Conservation (phyloP, 208 protist genomes). For the Acanthamoeba sp. region DNA sequence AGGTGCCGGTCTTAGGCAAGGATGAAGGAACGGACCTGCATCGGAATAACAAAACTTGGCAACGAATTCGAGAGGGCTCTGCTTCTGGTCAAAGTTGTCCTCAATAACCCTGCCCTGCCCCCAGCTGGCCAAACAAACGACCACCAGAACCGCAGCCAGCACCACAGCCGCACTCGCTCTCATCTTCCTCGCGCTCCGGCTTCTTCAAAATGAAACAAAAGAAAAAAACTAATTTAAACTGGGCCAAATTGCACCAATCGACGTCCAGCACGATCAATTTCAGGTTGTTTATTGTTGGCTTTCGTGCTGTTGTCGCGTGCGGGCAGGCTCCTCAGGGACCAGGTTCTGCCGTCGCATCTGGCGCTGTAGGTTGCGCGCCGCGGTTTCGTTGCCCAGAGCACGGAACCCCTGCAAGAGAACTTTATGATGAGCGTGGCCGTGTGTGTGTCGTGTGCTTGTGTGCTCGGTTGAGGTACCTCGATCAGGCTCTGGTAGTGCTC, state of each 20-base stretch:
- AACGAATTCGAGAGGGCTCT: neutral
- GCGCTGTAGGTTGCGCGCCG: neutral
- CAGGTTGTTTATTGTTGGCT: neutral
- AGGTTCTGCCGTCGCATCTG: neutral
- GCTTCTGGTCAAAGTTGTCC: neutral
- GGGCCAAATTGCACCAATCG: no score
- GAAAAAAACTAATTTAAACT: neutral
- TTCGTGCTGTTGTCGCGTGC: neutral
- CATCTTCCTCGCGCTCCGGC: neutral
- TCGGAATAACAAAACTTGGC: slow-evolving; percentile 35
- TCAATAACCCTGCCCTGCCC: neutral
- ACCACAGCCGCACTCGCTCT: neutral
- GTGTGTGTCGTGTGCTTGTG: neutral
- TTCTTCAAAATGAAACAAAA: neutral
- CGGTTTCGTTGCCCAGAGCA: neutral
- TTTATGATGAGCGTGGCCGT: neutral
- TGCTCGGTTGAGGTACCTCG: neutral
- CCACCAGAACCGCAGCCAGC: neutral
- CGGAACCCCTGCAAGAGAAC: neutral
- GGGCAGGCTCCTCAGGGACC: no score
- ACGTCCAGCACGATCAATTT: no score
- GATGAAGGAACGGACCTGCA: neutral
- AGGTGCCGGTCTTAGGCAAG: neutral
- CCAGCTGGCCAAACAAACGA: neutral
- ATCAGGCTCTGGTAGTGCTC: neutral